phyloP scores from a whole-genome alignment of 1,284 basidiomycete species.

The Ceratobasidium sp. region DNA sequence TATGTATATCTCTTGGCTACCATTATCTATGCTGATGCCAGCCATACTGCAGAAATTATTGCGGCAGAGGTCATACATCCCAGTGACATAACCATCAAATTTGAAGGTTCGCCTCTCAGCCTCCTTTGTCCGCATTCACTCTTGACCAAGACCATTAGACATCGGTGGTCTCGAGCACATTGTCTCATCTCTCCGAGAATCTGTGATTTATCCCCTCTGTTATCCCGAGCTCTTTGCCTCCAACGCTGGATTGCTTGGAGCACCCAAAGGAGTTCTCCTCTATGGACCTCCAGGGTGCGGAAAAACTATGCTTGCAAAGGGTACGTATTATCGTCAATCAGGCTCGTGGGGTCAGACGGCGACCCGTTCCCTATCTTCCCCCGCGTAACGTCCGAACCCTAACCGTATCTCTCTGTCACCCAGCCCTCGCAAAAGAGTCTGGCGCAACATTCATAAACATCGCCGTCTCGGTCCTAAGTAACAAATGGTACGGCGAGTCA shows the following conservation, averaged over 20 bases:
- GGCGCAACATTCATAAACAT: constrained; percentile 97
- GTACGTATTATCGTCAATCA: neutral
- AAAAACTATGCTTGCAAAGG: constrained; percentile 93
- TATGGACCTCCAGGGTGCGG: constrained; percentile 94
- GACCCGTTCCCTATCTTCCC: neutral
- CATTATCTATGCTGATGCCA: constrained; percentile 19
- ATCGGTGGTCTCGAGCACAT: constrained; percentile 97
- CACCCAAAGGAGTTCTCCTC: constrained; percentile 84
- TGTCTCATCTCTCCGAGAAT: constrained; percentile 90
- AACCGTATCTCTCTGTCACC: neutral
- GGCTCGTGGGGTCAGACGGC: no score
- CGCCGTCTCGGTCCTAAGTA: constrained; percentile 79
- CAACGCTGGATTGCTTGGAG: constrained; percentile 63
- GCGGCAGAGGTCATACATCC: constrained; percentile 88
- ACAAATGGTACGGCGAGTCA: constrained; percentile 98
- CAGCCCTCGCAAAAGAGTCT: constrained; percentile 92
- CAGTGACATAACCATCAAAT: constrained; percentile 80
- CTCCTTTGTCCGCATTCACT: constrained; percentile 9
- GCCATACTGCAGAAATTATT: constrained; percentile 68
- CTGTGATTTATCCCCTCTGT: constrained; percentile 94
- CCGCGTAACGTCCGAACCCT: neutral
- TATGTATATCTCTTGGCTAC: constrained; percentile 55
- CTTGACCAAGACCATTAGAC: constrained; percentile 60
- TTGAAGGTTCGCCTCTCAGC: constrained; percentile 65
- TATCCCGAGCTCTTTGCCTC: constrained; percentile 89